Base-by-base conservation (phyloP, 495 filamentous ascomycete species). In the Aspergillus cristatus region DNA sequence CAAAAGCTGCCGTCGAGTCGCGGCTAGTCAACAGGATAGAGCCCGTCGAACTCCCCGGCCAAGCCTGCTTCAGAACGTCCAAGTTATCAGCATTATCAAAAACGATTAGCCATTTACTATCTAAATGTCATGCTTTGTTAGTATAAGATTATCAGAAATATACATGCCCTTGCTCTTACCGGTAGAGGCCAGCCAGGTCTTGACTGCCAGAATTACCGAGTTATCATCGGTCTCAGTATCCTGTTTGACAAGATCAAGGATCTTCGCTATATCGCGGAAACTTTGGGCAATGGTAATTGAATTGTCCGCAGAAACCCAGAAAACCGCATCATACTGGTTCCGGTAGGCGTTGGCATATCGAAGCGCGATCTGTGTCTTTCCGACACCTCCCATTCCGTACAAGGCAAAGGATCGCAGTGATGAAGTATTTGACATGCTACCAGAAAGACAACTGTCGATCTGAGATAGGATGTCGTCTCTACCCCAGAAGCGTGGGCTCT, bases 351-450 rank as follows among this genome's bases (percentile, higher is more conserved):
- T 45, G 5, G 55, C 52, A 34, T 62, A 62, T 39, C 54, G 39
- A 7, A 60, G 37, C 14, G 58, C 58, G 10, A 62, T 48, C 42
- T 56, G 50, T 5, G 58, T 64, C 40, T 64, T 64, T 8, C 60
- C 58, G 26, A 60, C 53, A 24, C 60, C 60, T 0, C 51, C 58
- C 41, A 60, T 51, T 3, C 60, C 60, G 33, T 57, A 41, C 20
- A 62, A 36, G 14, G 45, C 47, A 38, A 38, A 38, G 8, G 25
- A 38, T 8, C 36, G 26, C 2, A 38, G 26, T 8, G 20, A 24
- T 13, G 25, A 38, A 1, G 2, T 3, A 1, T 4, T 31, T 11
- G 24, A 16, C 2, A 2, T 15, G 29, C 16, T 30, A 7, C 8
- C 24, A n/a, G 16, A 11, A n/a, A 38, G 20, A 12, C 24, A 22